Conservation (phyloP, 1,139 yeast genomes). For the Debaryomyces subglobosus region DNA sequence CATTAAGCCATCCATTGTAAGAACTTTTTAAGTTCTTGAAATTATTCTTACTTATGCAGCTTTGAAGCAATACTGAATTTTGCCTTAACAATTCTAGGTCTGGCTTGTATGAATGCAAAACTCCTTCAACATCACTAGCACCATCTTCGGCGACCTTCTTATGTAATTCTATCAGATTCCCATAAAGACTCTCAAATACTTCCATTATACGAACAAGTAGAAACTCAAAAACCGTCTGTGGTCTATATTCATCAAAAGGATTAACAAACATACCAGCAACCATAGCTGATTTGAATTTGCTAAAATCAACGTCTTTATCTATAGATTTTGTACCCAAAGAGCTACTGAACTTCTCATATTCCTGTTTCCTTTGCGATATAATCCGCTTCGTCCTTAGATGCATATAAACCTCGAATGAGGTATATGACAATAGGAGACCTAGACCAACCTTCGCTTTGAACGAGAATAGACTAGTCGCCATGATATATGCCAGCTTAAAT, state of each 20-base stretch:
- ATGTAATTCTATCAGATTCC: constrained; percentile 59
- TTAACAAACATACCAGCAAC: constrained; percentile 84
- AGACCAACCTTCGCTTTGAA: constrained; percentile 45
- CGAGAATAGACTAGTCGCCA: constrained; percentile 16
- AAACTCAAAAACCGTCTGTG: constrained; percentile 88
- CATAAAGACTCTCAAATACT: constrained; percentile 63
- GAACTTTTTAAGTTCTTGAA: constrained; percentile 16
- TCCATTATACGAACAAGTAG: constrained; percentile 71
- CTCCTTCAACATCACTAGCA: constrained; percentile 47
- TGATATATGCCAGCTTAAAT: not conserved
- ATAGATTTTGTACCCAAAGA: not conserved
- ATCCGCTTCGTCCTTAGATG: constrained; percentile 58
- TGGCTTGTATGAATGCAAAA: constrained; percentile 64
- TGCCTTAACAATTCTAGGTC: constrained; percentile 48
- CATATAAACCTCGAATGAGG: constrained; percentile 68
- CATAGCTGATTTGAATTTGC: constrained; percentile 51
- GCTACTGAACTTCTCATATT: constrained; percentile 24
- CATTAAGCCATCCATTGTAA: constrained; percentile 9
- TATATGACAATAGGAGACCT: constrained; percentile 63
- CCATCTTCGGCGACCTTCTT: constrained; percentile 54
- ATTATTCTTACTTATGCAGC: constrained; percentile 27
- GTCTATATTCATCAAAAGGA: constrained; percentile 89
- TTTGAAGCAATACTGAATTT: constrained; percentile 34
- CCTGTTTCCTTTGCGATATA: constrained; percentile 54
- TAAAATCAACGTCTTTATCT: constrained; percentile 23